Percentiles rank a stretch among this genome's conserved stretches.
Evolutionary conservation across 2,329 filamentous ascomycete species (phyloP).

Genomic region (Geosmithia flava): DNA sequence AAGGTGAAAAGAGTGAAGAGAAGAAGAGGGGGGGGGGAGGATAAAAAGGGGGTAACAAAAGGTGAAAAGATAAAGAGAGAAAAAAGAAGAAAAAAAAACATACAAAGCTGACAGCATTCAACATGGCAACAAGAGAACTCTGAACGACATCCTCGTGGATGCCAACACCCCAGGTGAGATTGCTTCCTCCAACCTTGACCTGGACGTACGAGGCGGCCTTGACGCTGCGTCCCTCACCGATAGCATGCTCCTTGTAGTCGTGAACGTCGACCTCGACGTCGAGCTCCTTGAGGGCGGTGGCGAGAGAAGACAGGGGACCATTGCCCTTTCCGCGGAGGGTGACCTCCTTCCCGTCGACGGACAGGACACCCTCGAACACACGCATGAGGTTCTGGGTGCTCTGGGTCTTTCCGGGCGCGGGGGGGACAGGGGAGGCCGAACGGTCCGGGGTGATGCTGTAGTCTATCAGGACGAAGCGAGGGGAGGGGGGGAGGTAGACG

Average conservation of each 20-base stretch:
- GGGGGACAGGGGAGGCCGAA: conserved; percentile 62
- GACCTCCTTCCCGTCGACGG: conserved; percentile 71
- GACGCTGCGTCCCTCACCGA: conserved; percentile 67
- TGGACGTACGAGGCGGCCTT: conserved; percentile 96
- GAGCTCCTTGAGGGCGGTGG: conserved; percentile 64
- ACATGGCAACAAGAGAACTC: conserved; percentile 72
- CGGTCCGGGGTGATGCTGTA: conserved; percentile 85
- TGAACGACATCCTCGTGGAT: conserved; percentile 90
- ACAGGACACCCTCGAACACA: conserved; percentile 73
- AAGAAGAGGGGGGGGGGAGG: not conserved
- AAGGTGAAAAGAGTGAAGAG: not conserved
- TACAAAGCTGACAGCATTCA: conserved; percentile 78
- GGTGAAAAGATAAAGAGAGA: not conserved
- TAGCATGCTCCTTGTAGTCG: conserved; percentile 94
- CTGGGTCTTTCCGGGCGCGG: conserved; percentile 55
- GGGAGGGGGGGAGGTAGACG: conserved; percentile 71
- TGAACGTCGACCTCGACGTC: conserved; percentile 82
- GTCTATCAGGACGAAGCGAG: conserved; percentile 77
- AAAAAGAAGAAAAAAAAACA: conserved; percentile 23
- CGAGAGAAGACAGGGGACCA: conserved; percentile 81
- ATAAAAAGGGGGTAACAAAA: not conserved
- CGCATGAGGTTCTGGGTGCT: conserved; percentile 69
- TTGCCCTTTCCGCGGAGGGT: conserved; percentile 71
- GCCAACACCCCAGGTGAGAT: conserved; percentile 75
- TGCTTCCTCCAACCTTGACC: conserved; percentile 57